A percentile compares a stretch with the other conserved stretches of the same genome.
Conservation (phyloP, 2,329 filamentous ascomycete species). For the Colletotrichum cereale region DNA sequence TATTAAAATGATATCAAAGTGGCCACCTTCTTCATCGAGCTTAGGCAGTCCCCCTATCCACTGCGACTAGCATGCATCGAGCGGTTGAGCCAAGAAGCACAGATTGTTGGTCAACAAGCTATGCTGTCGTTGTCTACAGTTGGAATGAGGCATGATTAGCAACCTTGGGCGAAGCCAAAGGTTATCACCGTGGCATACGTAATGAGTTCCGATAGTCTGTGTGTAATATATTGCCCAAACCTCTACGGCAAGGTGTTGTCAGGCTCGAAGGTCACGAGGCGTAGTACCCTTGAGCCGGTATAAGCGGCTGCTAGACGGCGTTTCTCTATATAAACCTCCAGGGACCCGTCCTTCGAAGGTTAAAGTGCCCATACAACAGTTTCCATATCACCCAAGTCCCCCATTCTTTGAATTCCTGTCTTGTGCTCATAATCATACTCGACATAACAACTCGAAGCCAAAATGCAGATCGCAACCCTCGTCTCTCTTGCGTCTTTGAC, state of each 20-base stretch:
- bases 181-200: neutral
- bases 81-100: neutral
- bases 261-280: neutral
- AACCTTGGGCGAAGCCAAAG: neutral
- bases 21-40: neutral
- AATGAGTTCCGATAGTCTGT: conserved; percentile 9
- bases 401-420: too few relatives aligned
- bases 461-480: conserved; percentile 1
- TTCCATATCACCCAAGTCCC: too few relatives aligned
- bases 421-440: neutral
- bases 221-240: neutral
- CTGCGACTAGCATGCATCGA: neutral
- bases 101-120: too few relatives aligned
- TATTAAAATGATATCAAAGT: neutral
- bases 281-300: neutral
- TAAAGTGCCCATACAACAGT: neutral
- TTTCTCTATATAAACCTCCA: neutral
- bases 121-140: too few relatives aligned
- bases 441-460: neutral
- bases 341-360: neutral
- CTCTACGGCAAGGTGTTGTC: neutral
- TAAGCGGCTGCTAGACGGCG: too few relatives aligned
- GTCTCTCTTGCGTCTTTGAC: neutral
- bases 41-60: neutral
- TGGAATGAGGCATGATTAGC: too few relatives aligned